phyloP scores from a whole-genome alignment of 192 early-diverging fungal species.

The Mortierella antarctica region DNA sequence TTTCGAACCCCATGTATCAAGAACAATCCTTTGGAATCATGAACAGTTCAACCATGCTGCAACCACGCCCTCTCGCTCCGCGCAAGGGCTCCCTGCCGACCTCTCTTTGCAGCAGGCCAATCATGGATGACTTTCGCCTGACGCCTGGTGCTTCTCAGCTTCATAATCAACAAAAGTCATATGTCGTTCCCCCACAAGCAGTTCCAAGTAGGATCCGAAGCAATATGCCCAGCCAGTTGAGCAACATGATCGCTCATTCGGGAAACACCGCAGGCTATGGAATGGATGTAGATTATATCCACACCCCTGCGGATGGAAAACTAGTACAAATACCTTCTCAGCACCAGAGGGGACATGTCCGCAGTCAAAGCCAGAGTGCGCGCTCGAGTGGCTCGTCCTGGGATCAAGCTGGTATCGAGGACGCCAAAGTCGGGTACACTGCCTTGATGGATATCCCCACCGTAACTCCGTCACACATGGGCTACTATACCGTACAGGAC shows the following conservation, averaged over 20 bases:
- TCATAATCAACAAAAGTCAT: neutral
- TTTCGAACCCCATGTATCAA: conserved; percentile 51
- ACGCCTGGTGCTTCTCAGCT: neutral
- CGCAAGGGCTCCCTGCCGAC: conserved; percentile 34
- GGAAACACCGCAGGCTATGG: neutral
- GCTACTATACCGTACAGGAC: neutral
- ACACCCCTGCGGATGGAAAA: no score
- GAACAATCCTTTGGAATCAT: conserved; percentile 22
- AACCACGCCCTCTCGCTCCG: conserved; percentile 1
- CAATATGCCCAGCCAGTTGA: conserved; percentile 34
- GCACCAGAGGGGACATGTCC: conserved; percentile 6
- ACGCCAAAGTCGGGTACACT: conserved; percentile 5
- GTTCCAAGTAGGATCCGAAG: neutral
- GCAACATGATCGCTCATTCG: conserved; percentile 16
- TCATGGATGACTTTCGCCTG: conserved; percentile 1
- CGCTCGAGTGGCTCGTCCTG: conserved; percentile 9
- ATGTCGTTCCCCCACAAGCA: neutral
- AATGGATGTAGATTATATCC: neutral
- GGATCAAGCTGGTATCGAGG: conserved; percentile 6
- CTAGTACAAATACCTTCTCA: neutral
- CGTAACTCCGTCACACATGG: conserved; percentile 2
- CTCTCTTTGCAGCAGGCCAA: conserved; percentile 6
- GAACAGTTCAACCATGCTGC: no score
- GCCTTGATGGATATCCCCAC: conserved; percentile 7
- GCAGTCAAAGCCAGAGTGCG: conserved; percentile 23